phyloP scores from a whole-genome alignment of 2,329 filamentous ascomycete genomes.

The Alternaria panax region DNA sequence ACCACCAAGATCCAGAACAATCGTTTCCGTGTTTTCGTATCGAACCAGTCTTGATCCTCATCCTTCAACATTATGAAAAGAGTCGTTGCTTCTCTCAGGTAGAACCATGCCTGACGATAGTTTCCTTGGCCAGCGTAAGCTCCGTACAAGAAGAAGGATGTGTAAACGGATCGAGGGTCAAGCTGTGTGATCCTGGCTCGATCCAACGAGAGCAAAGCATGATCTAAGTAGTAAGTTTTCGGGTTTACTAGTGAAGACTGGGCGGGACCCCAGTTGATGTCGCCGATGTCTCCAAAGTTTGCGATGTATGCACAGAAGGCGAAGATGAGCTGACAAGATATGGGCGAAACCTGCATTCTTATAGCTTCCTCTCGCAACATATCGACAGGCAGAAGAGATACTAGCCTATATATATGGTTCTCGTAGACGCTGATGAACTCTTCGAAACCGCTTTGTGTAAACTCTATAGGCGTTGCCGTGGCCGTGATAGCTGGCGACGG shows the following conservation, averaged over 20 bases:
- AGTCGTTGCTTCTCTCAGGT: constrained; percentile 78
- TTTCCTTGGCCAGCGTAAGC: constrained; percentile 75
- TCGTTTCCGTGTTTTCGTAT: constrained; percentile 14
- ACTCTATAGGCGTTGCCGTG: neutral
- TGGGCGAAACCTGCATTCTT: constrained; percentile 25
- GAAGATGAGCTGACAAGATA: constrained; percentile 43
- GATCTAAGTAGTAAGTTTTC: constrained; percentile 27
- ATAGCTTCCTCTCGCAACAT: constrained; percentile 33
- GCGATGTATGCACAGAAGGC: constrained; percentile 50
- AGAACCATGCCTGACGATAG: constrained; percentile 80
- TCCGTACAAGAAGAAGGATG: constrained; percentile 81
- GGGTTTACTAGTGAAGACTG: neutral
- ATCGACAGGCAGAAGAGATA: constrained; percentile 39
- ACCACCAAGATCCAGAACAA: constrained; percentile 39
- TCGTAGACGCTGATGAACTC: constrained; percentile 74
- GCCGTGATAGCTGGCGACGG: neutral
- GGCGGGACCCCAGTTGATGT: neutral
- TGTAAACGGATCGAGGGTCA: constrained; percentile 59
- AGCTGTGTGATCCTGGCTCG: constrained; percentile 28
- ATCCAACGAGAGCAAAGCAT: constrained; percentile 30
- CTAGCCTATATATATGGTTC: constrained; percentile 67
- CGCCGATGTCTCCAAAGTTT: constrained; percentile 30
- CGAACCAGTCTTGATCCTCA: constrained; percentile 23
- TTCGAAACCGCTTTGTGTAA: constrained; percentile 65
- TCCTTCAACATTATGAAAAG: constrained; percentile 52